A percentile compares a stretch with the other conserved stretches of the same genome.
Conservation (phyloP, 2,329 filamentous ascomycete genomes). For the Corinectria fuckeliana region DNA sequence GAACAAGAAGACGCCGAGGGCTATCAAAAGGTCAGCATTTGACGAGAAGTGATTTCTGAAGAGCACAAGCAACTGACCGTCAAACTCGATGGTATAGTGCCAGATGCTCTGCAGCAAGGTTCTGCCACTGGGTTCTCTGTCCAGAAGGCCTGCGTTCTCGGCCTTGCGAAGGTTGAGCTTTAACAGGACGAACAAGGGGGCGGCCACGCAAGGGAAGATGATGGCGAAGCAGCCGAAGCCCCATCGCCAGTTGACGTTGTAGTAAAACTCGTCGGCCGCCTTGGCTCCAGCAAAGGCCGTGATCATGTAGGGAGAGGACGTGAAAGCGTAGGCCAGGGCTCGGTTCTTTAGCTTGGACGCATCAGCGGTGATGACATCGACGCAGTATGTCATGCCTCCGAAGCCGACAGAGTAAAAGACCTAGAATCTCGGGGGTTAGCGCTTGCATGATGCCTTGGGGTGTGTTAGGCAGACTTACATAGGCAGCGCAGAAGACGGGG, state of each 20-base stretch:
- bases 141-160: constrained; percentile 54
- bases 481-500: constrained; percentile 57
- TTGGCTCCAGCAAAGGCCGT: constrained; percentile 48
- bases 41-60: not conserved
- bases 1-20: constrained; percentile 57
- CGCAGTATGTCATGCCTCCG: constrained; percentile 65
- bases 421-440: constrained; percentile 23
- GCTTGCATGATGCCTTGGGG: not conserved
- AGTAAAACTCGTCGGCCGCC: constrained; percentile 33
- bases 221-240: constrained; percentile 69
- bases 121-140: constrained; percentile 48
- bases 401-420: constrained; percentile 69
- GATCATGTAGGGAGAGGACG: constrained; percentile 53
- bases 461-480: constrained; percentile 35
- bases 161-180: constrained; percentile 63
- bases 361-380: constrained; percentile 71
- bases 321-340: constrained; percentile 48
- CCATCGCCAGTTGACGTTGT: constrained; percentile 34
- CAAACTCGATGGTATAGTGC: constrained; percentile 31
- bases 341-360: constrained; percentile 54
- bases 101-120: constrained; percentile 52
- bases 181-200: constrained; percentile 64
- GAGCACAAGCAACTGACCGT: constrained; percentile 40
- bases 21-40: constrained; percentile 48
- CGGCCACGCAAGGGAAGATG: constrained; percentile 64